Base-by-base conservation (phyloP, 441 rosid genomes). In the Arabidopsis hybrid region DNA sequence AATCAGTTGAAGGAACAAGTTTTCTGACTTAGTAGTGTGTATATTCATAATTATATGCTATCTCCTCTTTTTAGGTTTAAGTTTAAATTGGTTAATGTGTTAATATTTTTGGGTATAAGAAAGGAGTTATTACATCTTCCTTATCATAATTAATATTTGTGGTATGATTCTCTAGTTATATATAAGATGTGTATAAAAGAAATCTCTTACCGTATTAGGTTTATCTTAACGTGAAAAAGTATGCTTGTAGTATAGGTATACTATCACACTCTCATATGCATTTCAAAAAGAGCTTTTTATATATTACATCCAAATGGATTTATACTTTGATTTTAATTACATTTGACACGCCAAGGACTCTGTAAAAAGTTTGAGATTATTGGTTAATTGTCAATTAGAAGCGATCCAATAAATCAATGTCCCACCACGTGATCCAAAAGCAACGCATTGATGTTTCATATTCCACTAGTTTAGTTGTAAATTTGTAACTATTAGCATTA, bases 1-100 rank as follows among this genome's bases (percentile, higher is more conserved):
- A 62, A 53, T 69, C 88, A 86, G 46, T 76, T 88, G 14, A 80
- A 31, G 21, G 69, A 39, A 50, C 87, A 88, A 65, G 36, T 56
- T 43, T 58, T 4, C 7, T 67, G 16, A 46, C 13, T 8, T 35
- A 8, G 43, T 32, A 34, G 17, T 67, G 11, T 13, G 32, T 29
- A 29, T 55, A 38, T 68, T 38, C 49, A 18, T 34, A 57, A 39
- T 14, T 39, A 9, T 50, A 9, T 50, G 9, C 13, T 26, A 1
- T 8, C 1, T 4, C 5, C 18, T 32, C 18, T 16, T 2, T 51
- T 60, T 40, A 34, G 32, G 12, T 31, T 60, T 4, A 1, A 4
- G 7, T 18, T 13, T 18, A 21, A 21, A 21, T 21, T 21, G 26
- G 26, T 13, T 17, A 32, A 9, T 21, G 60, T 42, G 29, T 40